A percentile compares a stretch with the other conserved stretches of the same genome.
These are phyloP conservation scores for Cladophialophora carrionii DNA, from an alignment of 2,329 filamentous ascomycete species.

Conservation along the genomic window DNA sequence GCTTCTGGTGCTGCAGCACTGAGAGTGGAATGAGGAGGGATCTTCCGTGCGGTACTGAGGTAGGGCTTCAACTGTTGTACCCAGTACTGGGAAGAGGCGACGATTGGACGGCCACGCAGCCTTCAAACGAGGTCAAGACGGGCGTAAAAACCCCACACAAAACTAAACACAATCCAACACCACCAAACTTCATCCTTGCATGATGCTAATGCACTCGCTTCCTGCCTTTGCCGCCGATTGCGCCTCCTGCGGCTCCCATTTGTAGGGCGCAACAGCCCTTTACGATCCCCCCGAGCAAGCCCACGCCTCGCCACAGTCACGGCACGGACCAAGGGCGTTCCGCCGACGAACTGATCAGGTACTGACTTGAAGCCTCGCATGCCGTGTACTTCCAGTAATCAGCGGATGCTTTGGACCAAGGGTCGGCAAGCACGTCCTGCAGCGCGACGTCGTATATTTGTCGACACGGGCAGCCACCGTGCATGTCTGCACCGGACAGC, in stretches of 20 bases:
- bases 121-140: background rate
- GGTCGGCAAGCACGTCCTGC: background rate
- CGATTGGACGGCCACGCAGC: constrained; percentile 7
- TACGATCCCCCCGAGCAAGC: constrained; percentile 3
- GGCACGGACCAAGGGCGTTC: background rate
- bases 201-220: constrained; percentile 13
- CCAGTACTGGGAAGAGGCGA: background rate
- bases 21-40: background rate
- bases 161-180: constrained; percentile 10
- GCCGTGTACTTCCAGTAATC: background rate
- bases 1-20: constrained; percentile 11
- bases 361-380: background rate
- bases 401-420: background rate
- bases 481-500: constrained; percentile 7
- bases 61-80: background rate
- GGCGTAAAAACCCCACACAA: constrained; percentile 15
- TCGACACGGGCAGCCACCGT: background rate
- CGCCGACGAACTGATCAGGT: background rate
- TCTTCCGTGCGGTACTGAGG: background rate
- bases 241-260: constrained; percentile 10
- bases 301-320: constrained; percentile 8
- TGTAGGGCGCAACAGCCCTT: constrained; percentile 12
- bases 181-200: constrained; percentile 14
- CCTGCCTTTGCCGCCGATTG: constrained; percentile 13
- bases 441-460: background rate